phyloP scores from a whole-genome alignment of 1,139 yeast genomes.

The Candida tropicalis region DNA sequence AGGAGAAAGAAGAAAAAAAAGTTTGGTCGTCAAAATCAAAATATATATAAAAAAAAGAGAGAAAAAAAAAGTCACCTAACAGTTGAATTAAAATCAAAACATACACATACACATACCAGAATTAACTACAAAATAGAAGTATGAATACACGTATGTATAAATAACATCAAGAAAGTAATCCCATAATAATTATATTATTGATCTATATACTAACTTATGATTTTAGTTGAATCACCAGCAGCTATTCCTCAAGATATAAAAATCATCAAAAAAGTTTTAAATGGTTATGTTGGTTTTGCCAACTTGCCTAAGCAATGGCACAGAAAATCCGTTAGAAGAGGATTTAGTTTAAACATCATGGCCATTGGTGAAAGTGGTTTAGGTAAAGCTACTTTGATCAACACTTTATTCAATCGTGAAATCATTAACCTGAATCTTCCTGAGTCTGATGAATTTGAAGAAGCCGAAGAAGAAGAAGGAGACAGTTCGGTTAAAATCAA shows the following conservation, averaged over 20 bases:
- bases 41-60: neutral
- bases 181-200: too few relatives aligned
- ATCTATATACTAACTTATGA: too few relatives aligned
- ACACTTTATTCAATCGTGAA: conserved; percentile 84
- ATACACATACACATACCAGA: neutral
- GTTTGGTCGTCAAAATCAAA: conserved; percentile 4
- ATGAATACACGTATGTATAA: conserved; percentile 15
- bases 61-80: conserved; percentile 1
- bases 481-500: conserved; percentile 57
- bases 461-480: conserved; percentile 25
- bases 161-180: too few relatives aligned
- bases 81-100: conserved; percentile 5
- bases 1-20: neutral
- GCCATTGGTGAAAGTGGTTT: conserved; percentile 92
- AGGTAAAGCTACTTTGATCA: conserved; percentile 91
- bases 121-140: conserved; percentile 1
- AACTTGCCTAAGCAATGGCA: conserved; percentile 99
- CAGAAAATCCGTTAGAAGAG: conserved; percentile 89
- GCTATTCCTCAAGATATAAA: conserved; percentile 40
- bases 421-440: conserved; percentile 41
- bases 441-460: conserved; percentile 18
- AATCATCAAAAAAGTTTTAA: conserved; percentile 78
- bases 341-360: conserved; percentile 88
- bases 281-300: conserved; percentile 96
- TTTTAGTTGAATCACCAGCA: conserved; percentile 10